Percentiles rank a stretch among this genome's conserved stretches.
Conservation (phyloP, 2,329 filamentous ascomycete species). For the Metarhizium sp. region DNA sequence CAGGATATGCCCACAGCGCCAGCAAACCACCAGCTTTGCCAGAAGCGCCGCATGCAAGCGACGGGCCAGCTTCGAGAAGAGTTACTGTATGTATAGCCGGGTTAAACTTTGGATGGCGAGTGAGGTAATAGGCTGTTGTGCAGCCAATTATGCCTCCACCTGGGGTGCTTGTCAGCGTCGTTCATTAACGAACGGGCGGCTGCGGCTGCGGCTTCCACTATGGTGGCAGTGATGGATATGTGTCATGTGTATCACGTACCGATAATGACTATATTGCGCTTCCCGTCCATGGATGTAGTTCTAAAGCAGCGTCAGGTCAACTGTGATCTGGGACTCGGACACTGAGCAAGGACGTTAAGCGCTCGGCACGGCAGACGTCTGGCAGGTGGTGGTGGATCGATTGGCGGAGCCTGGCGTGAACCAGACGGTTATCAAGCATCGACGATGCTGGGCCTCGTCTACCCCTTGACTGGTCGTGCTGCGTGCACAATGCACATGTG, state of each 20-base stretch:
- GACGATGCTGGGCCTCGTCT: background rate
- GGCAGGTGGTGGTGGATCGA: background rate
- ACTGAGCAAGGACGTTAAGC: background rate
- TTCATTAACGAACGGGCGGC: background rate
- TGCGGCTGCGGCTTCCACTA: background rate
- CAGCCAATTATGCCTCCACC: constrained; percentile 90
- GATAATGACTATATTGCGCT: constrained; percentile 41
- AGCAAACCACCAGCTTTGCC: constrained; percentile 91
- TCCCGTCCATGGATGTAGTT: constrained; percentile 20
- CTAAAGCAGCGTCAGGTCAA: background rate
- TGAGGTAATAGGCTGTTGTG: constrained; percentile 85
- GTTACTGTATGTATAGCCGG: constrained; percentile 68
- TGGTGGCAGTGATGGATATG: too few species aligned
- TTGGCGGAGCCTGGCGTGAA: background rate
- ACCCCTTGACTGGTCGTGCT: background rate
- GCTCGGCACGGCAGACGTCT: background rate
- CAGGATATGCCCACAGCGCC: constrained; percentile 85
- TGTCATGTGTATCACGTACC: constrained; percentile 20
- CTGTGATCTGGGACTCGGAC: background rate
- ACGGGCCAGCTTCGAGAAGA: constrained; percentile 72
- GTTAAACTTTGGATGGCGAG: constrained; percentile 74
- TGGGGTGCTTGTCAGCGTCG: constrained; percentile 20
- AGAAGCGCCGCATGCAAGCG: constrained; percentile 83
- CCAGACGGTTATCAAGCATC: background rate
- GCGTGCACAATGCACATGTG: too few species aligned